Percentiles rank a stretch among this genome's conserved stretches.
Evolutionary conservation across 2,329 filamentous ascomycete species (phyloP).

Genomic region (Penicillium corylophilum): DNA sequence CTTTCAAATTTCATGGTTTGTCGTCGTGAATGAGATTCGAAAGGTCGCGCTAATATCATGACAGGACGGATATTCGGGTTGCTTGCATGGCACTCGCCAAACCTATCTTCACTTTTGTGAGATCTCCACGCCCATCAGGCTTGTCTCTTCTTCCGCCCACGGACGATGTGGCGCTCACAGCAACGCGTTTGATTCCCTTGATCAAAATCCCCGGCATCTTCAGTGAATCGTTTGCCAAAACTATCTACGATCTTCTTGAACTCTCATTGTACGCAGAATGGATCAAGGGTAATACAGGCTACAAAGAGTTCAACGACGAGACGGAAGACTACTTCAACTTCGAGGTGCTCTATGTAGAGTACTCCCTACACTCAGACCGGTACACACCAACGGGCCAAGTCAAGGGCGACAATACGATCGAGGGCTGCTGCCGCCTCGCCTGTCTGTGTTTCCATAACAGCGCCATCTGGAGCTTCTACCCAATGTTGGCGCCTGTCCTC

Average conservation of each 20-base stretch:
- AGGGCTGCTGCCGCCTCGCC: constrained; percentile 40
- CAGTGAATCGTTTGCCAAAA: constrained; percentile 28
- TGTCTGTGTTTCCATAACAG: constrained; percentile 42
- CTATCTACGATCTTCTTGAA: constrained; percentile 37
- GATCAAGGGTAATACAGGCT: constrained; percentile 31
- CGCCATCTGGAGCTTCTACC: constrained; percentile 42
- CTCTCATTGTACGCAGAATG: constrained; percentile 40
- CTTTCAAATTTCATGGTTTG: constrained; percentile 42
- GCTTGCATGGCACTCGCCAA: constrained; percentile 40
- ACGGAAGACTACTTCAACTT: constrained; percentile 42
- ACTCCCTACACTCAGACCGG: constrained; percentile 38
- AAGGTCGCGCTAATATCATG: constrained; percentile 2
- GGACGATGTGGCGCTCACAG: constrained; percentile 30
- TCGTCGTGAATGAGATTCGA: background rate
- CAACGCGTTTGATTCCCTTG: constrained; percentile 34
- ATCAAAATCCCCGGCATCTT: constrained; percentile 38
- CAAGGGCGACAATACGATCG: constrained; percentile 38
- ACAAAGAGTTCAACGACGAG: constrained; percentile 34
- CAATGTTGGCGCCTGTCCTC: constrained; percentile 34
- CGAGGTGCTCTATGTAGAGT: constrained; percentile 40
- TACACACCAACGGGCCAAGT: constrained; percentile 33
- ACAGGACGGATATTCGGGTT: constrained; percentile 43
- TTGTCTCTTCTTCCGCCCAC: constrained; percentile 31
- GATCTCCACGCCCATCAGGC: constrained; percentile 32
- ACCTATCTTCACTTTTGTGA: constrained; percentile 41